A percentile compares a stretch with the other conserved stretches of the same genome.
These are phyloP conservation scores for Juglanconis oblonga DNA, from an alignment of 2,329 filamentous ascomycete genomes.

Conservation along the genomic window DNA sequence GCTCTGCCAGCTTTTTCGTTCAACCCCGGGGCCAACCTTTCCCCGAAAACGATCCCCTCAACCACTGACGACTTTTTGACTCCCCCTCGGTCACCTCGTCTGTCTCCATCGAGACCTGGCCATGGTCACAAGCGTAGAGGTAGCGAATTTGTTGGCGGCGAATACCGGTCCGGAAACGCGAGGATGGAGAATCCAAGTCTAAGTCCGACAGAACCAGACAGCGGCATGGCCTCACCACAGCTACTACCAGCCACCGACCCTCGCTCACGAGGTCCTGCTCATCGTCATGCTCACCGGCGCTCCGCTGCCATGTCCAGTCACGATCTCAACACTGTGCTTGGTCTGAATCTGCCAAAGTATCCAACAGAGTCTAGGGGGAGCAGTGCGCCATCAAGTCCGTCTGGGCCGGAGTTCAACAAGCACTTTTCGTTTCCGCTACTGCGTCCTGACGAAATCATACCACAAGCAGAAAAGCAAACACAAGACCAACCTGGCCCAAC, in stretches of 20 bases:
- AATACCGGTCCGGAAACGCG: slow-evolving; percentile 54
- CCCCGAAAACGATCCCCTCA: slow-evolving; percentile 11
- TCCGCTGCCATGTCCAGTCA: slow-evolving; percentile 81
- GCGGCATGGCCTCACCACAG: slow-evolving; percentile 54
- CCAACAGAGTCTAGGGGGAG: slow-evolving; percentile 43
- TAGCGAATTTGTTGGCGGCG: slow-evolving; percentile 84
- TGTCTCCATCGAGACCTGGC: slow-evolving; percentile 52
- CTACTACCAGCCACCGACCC: slow-evolving; percentile 46
- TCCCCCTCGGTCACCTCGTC: slow-evolving; percentile 51
- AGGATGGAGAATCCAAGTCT: slow-evolving; percentile 60
- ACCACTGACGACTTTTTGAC: slow-evolving; percentile 42
- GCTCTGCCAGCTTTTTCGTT: slow-evolving; percentile 50
- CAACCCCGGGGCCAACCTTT: slow-evolving; percentile 27
- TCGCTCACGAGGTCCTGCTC: slow-evolving; percentile 57
- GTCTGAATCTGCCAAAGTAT: slow-evolving; percentile 14
- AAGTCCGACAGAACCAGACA: slow-evolving; percentile 65
- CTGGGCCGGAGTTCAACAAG: slow-evolving; percentile 38
- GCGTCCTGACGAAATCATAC: slow-evolving; percentile 11
- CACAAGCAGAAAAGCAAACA: slow-evolving; percentile 18
- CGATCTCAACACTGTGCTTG: slow-evolving; percentile 51
- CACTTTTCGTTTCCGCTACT: slow-evolving; percentile 24
- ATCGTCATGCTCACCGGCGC: slow-evolving; percentile 66
- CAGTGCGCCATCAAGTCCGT: slow-evolving; percentile 64
- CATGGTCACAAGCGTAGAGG: slow-evolving; percentile 78
- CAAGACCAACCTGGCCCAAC: slow-evolving; percentile 27